These are phyloP conservation scores for Arthrobotrys conoides DNA, from an alignment of 2,329 filamentous ascomycete species.

Conservation along the genomic window DNA sequence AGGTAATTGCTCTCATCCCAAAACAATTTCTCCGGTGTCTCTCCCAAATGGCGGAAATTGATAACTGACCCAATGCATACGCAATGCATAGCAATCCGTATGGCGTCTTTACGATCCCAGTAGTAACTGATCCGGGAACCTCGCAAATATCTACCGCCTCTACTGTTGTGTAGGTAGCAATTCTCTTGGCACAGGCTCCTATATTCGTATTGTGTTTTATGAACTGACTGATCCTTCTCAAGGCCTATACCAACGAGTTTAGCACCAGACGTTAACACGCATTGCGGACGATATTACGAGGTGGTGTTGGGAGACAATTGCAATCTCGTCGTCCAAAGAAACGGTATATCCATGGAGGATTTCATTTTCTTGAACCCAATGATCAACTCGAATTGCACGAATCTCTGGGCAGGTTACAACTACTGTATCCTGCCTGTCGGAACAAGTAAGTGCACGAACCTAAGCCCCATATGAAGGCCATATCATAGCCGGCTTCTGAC, in stretches of 20 bases:
- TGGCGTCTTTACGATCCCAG: conserved; percentile 42
- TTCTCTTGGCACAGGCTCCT: neutral
- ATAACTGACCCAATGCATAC: too few relatives aligned
- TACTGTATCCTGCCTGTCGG: conserved; percentile 67
- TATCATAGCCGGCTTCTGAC: conserved; percentile 17
- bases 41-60: too few relatives aligned
- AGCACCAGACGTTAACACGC: conserved; percentile 61
- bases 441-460: conserved; percentile 62
- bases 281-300: conserved; percentile 65
- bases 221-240: conserved; percentile 32
- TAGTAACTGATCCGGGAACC: conserved; percentile 39
- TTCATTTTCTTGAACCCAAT: conserved; percentile 50
- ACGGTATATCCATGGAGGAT: conserved; percentile 56
- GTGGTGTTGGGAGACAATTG: conserved; percentile 66
- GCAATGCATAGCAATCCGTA: conserved; percentile 40
- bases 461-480: conserved; percentile 18
- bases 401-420: conserved; percentile 61
- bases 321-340: conserved; percentile 65
- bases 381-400: conserved; percentile 50
- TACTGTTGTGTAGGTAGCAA: conserved; percentile 38
- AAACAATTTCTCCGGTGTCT: too few relatives aligned
- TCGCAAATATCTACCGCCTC: conserved; percentile 49
- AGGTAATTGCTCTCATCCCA: conserved; percentile 27
- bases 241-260: conserved; percentile 63
- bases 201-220: conserved; percentile 20